Evolutionary conservation across 805 yeast genomes (phyloP).

Genomic region (Lipomyces spencermartinsiae): DNA sequence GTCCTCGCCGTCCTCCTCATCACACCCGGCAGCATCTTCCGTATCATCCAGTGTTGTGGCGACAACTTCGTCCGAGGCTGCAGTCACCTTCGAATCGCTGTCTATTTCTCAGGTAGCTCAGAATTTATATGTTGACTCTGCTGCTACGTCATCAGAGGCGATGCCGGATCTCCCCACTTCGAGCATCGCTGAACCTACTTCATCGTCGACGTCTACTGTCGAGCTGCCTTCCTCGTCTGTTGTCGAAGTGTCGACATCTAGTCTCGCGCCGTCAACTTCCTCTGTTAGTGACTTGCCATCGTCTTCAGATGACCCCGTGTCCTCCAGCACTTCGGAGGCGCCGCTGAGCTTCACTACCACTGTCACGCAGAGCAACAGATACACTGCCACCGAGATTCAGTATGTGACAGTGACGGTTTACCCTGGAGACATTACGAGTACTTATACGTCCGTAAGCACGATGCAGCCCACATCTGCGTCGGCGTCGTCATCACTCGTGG

Average conservation of each 20-base stretch:
- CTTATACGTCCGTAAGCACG: not conserved
- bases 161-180: constrained; percentile 32
- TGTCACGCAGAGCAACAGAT: not conserved
- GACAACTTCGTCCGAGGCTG: not conserved
- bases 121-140: not conserved
- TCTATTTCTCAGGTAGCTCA: not conserved
- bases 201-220: constrained; percentile 3
- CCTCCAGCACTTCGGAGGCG: not conserved
- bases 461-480: not conserved
- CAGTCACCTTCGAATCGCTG: not conserved
- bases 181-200: constrained; percentile 34
- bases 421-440: not conserved
- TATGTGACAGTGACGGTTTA: constrained; percentile 4
- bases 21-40: constrained; percentile 5
- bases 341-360: not conserved
- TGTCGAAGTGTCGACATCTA: not conserved
- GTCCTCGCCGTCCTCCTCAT: constrained; percentile 12
- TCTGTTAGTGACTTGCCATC: not conserved
- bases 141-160: not conserved
- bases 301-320: not conserved
- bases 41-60: constrained; percentile 8
- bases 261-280: not conserved
- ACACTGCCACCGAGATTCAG: not conserved
- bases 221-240: not conserved
- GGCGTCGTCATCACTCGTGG: not conserved